A percentile compares a stretch with the other conserved stretches of the same genome.
Evolutionary conservation across 768 basidiomycete genomes (phyloP).

Genomic region (Termitomyces sp.): DNA sequence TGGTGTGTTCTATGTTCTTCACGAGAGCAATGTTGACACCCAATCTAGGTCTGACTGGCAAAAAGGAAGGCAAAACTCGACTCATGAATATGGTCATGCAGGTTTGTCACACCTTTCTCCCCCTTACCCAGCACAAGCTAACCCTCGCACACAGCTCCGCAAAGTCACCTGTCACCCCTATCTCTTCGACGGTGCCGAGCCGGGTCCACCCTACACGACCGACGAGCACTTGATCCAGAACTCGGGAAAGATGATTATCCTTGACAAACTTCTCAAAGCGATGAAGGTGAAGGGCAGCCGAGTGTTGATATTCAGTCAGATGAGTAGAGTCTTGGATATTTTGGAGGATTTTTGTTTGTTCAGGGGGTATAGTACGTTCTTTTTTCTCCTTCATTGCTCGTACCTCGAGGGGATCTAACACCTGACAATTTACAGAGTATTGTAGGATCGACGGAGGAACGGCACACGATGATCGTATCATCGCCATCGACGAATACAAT

Average conservation of each 20-base stretch:
- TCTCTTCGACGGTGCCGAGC: constrained; percentile 95
- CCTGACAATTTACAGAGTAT: constrained; percentile 55
- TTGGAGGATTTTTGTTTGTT: constrained; percentile 97
- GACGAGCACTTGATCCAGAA: constrained; percentile 95
- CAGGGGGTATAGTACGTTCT: constrained; percentile 73
- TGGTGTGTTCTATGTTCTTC: constrained; percentile 39
- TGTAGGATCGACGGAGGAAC: constrained; percentile 96
- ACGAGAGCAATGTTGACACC: background rate
- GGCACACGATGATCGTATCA: constrained; percentile 93
- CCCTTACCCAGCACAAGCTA: background rate
- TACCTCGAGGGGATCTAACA: background rate
- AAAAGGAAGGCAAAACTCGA: constrained; percentile 98
- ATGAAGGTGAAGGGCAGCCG: constrained; percentile 95
- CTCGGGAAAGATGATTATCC: constrained; percentile 95
- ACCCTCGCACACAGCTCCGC: constrained; percentile 43
- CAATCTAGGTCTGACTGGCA: constrained; percentile 74
- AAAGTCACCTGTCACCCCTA: constrained; percentile 92
- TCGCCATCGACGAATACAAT: constrained; percentile 97
- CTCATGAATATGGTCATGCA: constrained; percentile 99
- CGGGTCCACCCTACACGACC: constrained; percentile 97
- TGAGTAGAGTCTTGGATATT: constrained; percentile 98
- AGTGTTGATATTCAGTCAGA: constrained; percentile 96
- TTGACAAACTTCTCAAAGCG: constrained; percentile 84
- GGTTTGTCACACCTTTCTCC: constrained; percentile 31
- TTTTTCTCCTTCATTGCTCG: background rate